Base-by-base conservation (phyloP, 805 yeast species). In the Novakomyces olei region DNA sequence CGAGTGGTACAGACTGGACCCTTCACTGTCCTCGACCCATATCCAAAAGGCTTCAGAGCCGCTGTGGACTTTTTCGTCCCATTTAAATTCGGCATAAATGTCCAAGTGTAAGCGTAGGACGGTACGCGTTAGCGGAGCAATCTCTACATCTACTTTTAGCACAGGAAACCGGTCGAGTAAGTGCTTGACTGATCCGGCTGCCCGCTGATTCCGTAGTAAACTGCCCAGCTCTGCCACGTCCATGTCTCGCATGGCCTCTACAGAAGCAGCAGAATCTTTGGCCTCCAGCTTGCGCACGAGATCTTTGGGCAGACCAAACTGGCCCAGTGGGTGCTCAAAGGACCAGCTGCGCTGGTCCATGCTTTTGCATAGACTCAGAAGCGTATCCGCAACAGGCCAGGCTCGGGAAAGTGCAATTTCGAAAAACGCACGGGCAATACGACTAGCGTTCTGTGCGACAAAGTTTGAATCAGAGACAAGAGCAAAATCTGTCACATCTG, bases 401-500 rank as follows among this genome's bases (percentile, higher is more conserved):
- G 91, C 60, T 42, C 98, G 61, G 45, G 79, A 77, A 23, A 88
- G 57, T 24, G 92, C 91, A 39, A 88, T 70, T 39, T 83, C 55
- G 43, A 88, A 81, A 31, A 91, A 58, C 0, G 98, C 94, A 17
- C 96, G 67, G 41, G 92, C 69, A 22, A 88, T 85, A 58, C 99
- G 71, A 1, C 85, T 80, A 3, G 95, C 67, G 46, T 88, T 88
- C 46, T 88, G 98, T 1, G 96, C 95, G 36, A 88, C 92, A 49
- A 88, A 88, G 39, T 79, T 76, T 31, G 78, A 63, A 51, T 88
- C 98, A 0, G 95, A 79, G 2, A 67, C 58, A 37, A 88, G 57
- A 0, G 98, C 75, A 3, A 93, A 70, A 36, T 80, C 93, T 36
- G 63, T 67, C 24, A 83, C 66, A 7, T 50, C 44, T 1, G 80